Evolutionary conservation across 225 moss, liverwort and hornwort genomes (phyloP).

Genomic region (Sphagnum tenellum): DNA sequence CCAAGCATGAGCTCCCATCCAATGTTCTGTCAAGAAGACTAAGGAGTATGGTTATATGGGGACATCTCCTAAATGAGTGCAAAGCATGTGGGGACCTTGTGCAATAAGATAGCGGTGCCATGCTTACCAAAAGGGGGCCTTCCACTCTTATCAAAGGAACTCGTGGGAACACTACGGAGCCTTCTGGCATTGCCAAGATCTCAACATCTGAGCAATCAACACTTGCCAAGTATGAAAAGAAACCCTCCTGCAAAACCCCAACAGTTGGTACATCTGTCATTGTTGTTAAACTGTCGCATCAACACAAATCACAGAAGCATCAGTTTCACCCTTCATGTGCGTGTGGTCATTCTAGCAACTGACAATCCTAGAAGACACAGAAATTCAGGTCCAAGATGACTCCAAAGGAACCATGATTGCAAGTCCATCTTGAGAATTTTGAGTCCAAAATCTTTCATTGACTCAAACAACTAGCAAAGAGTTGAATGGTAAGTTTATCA

Average conservation of each 20-base stretch:
- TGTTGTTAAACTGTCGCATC: background rate
- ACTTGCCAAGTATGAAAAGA: conserved; percentile 45
- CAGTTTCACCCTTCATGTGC: no score
- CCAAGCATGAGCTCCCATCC: background rate
- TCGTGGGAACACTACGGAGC: conserved; percentile 89
- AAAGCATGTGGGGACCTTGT: no score
- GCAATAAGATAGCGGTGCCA: background rate
- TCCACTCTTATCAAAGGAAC: conserved; percentile 79
- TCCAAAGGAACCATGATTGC: no score
- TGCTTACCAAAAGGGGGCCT: conserved; percentile 78
- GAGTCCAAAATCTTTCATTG: no score
- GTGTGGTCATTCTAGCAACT: background rate
- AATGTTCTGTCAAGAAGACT: no score
- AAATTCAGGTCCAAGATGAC: no score
- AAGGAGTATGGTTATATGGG: no score
- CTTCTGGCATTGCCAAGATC: conserved; percentile 79
- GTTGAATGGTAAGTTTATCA: no score
- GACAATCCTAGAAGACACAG: no score
- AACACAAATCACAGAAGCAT: background rate
- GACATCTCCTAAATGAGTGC: no score
- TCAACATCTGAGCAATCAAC: conserved; percentile 80
- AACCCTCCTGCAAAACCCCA: conserved; percentile 45
- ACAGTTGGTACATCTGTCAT: background rate
- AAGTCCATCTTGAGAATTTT: no score
- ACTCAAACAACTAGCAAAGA: no score